Base-by-base conservation (phyloP, 1,139 yeast species). In the Pichia sp. region DNA sequence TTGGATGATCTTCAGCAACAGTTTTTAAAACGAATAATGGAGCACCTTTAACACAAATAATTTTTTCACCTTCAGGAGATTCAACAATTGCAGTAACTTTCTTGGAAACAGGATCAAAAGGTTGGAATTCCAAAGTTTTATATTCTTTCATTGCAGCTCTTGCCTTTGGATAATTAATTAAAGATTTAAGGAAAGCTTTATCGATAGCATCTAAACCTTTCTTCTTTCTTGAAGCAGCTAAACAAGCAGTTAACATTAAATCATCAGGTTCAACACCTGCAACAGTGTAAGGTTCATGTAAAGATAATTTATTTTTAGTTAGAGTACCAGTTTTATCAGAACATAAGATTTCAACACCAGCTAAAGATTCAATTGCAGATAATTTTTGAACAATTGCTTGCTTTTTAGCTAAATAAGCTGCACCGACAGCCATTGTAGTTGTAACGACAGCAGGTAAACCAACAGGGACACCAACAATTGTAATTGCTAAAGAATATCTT, bases 351-450 rank as follows among this genome's bases (percentile, higher is more conserved):
- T 89, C 97, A 63, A 89, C 97, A 83, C 97, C 97, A 58, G 97
- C 98, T 60, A 89, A 77, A 26, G 53, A 51, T 46, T 89, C 97
- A 71, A 89, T 89, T 55, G 97, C 96, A 67, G 96, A 84, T 64
- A 89, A 79, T 71, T 88, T 89, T 75, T 88, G 96, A 59, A 89
- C 97, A 77, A 89, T 89, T 58, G 96, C 97, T 74, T 86, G 86
- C 72, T 88, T 88, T 79, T 88, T 88, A 60, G 96, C 97, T 64
- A 89, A 77, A 84, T 88, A 86, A 64, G 96, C 96, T 67, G 97
- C 97, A 80, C 97, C 97, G 69, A 89, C 97, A 69, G 97, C 97
- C 94, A 89, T 86, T 67, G 97, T 89, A 61, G 96, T 89, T 74
- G 97, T 89, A 60, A 89, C 96, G 63, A 89, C 97, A 68, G 96